phyloP scores from a whole-genome alignment of 495 filamentous ascomycete genomes.

The Evansstolkia leycettana region DNA sequence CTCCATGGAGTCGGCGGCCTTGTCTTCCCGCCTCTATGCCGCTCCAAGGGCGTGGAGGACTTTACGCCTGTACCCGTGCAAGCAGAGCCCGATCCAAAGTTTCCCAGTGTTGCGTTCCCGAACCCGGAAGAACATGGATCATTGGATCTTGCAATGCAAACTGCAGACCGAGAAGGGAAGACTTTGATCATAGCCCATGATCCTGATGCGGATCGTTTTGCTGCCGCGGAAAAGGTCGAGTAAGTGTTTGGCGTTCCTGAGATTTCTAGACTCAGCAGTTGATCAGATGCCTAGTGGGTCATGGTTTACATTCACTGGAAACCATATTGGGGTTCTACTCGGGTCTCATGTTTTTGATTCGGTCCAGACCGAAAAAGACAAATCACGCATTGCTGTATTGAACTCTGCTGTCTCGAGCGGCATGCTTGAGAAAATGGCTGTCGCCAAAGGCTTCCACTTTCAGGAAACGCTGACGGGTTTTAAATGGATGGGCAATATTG shows the following conservation, averaged over 20 bases:
- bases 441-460: conserved; percentile 41
- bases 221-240: conserved; percentile 49
- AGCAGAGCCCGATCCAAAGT: conserved; percentile 50
- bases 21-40: conserved; percentile 33
- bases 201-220: conserved; percentile 63
- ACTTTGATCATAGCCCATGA: conserved; percentile 53
- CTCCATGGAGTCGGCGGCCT: conserved; percentile 54
- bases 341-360: conserved; percentile 44
- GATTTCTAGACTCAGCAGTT: not conserved
- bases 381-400: conserved; percentile 39
- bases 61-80: conserved; percentile 37
- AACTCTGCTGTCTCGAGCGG: conserved; percentile 54
- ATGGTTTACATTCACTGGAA: conserved; percentile 58
- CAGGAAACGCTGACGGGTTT: conserved; percentile 62
- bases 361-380: conserved; percentile 11
- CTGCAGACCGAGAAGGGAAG: conserved; percentile 37
- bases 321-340: conserved; percentile 55
- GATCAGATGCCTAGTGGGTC: conserved; percentile 17
- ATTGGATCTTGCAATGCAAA: conserved; percentile 47
- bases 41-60: conserved; percentile 30
- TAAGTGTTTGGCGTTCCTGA: conserved; percentile 10
- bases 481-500: conserved; percentile 55
- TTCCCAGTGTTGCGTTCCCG: conserved; percentile 58
- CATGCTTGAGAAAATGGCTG: conserved; percentile 51
- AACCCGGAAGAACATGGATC: conserved; percentile 64